Evolutionary conservation across 2,329 filamentous ascomycete genomes (phyloP).

Genomic region (Ascomycota sp.): DNA sequence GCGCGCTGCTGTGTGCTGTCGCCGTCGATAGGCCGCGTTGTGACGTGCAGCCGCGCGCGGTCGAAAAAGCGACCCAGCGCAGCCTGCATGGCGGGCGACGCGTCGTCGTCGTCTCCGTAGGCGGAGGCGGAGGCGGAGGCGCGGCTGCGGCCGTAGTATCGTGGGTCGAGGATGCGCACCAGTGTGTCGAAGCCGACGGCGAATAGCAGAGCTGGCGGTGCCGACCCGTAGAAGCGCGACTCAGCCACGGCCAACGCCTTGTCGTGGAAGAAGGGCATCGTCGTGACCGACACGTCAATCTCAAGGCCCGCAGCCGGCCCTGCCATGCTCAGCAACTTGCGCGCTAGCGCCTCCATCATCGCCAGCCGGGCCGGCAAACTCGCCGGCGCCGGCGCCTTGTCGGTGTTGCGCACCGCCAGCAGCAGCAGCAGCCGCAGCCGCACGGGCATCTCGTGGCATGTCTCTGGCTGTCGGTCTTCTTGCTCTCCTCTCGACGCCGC

Average conservation of each 20-base stretch:
- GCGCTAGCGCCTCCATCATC: conserved; percentile 52
- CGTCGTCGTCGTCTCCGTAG: neutral
- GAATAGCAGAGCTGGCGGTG: conserved; percentile 35
- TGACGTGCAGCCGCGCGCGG: conserved; percentile 40
- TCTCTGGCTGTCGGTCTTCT: too few species aligned
- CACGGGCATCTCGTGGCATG: conserved; percentile 1
- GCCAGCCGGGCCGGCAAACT: conserved; percentile 44
- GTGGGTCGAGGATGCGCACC: conserved; percentile 48
- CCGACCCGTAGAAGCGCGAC: conserved; percentile 18
- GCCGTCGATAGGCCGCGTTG: conserved; percentile 37
- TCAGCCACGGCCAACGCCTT: conserved; percentile 41
- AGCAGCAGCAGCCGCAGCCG: conserved; percentile 37
- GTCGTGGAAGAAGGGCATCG: conserved; percentile 51
- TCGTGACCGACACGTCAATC: conserved; percentile 51
- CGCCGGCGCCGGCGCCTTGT: conserved; percentile 46
- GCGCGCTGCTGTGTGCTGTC: too few species aligned
- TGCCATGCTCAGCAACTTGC: conserved; percentile 20
- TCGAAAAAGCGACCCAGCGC: conserved; percentile 44
- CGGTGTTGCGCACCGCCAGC: conserved; percentile 43
- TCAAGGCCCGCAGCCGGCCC: conserved; percentile 6
- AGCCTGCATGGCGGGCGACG: conserved; percentile 18
- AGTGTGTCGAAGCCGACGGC: conserved; percentile 61
- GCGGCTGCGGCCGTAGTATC: conserved; percentile 53
- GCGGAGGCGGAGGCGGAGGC: too few species aligned
- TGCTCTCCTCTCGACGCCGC: too few species aligned